A percentile compares a stretch with the other conserved stretches of the same genome.
phyloP scores from a whole-genome alignment of 163 green algal species.

The Botryococcus braunii region DNA sequence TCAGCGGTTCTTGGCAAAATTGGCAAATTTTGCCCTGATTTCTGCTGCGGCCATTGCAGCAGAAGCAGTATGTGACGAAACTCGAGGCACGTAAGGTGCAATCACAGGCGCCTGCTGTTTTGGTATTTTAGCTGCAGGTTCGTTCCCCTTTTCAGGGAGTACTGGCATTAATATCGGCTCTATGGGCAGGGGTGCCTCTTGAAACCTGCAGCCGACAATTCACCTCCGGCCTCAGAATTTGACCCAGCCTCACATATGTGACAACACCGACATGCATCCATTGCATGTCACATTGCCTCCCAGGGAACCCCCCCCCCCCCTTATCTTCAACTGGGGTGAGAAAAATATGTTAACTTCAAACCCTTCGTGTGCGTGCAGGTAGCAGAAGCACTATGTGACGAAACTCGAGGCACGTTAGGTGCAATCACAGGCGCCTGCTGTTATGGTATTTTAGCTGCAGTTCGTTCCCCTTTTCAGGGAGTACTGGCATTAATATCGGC shows the following conservation, averaged over 20 bases:
- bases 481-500: slow-evolving; percentile 45
- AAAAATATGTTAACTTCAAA: neutral
- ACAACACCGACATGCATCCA: neutral
- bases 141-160: slow-evolving; percentile 21
- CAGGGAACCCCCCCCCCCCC: neutral
- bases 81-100: too few species aligned
- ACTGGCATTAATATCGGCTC: slow-evolving; percentile 45
- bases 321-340: neutral
- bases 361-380: too few species aligned
- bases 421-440: too few species aligned
- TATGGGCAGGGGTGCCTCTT: slow-evolving; percentile 40
- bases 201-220: slow-evolving; percentile 22
- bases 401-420: too few species aligned
- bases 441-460: too few species aligned
- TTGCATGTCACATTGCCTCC: neutral
- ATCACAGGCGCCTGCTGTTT: too few species aligned
- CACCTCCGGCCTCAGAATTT: neutral
- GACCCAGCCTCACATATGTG: neutral
- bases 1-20: too few species aligned
- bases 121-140: too few species aligned
- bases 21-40: too few species aligned
- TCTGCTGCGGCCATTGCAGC: too few species aligned
- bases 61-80: too few species aligned
- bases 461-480: slow-evolving; percentile 14
- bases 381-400: too few species aligned